A percentile compares a stretch with the other conserved stretches of the same genome.
These are phyloP conservation scores for Centaurea solstitialis DNA, from an alignment of 129 eudicot species.

Conservation along the genomic window DNA sequence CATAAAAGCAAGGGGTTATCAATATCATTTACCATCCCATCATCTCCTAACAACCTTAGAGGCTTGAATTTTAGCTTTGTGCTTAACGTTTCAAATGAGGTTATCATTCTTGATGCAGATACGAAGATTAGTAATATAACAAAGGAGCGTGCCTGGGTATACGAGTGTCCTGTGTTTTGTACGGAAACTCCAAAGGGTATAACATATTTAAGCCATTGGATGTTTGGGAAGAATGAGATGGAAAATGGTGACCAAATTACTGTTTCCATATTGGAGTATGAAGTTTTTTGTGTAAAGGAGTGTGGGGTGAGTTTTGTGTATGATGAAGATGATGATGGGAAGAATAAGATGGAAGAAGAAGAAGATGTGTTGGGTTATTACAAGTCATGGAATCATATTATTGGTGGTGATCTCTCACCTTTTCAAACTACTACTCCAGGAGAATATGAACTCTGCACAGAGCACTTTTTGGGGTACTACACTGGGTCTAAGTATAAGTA, in stretches of 20 bases:
- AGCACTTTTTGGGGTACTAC: not conserved
- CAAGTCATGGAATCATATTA: not conserved
- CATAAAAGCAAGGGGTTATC: not conserved
- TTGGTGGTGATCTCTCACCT: not conserved
- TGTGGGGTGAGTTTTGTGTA: not conserved
- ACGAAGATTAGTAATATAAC: not conserved
- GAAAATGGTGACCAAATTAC: not conserved
- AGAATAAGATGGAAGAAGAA: not conserved
- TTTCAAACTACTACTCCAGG: not conserved
- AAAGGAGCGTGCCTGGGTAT: not conserved
- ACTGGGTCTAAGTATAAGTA: too few relatives aligned
- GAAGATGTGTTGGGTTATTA: not conserved
- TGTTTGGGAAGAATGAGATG: not conserved
- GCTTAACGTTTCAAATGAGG: too few relatives aligned
- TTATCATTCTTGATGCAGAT: too few relatives aligned
- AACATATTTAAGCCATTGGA: not conserved
- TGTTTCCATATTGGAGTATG: not conserved
- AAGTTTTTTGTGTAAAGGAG: not conserved
- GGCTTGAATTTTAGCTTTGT: not conserved
- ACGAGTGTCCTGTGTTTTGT: not conserved
- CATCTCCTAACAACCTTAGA: not conserved
- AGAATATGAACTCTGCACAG: not conserved
- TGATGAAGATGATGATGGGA: not conserved
- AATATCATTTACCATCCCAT: not conserved
- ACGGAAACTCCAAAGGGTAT: not conserved